Base-by-base conservation (phyloP, 139 green algal species). In the Chlamydomonas applanata region DNA sequence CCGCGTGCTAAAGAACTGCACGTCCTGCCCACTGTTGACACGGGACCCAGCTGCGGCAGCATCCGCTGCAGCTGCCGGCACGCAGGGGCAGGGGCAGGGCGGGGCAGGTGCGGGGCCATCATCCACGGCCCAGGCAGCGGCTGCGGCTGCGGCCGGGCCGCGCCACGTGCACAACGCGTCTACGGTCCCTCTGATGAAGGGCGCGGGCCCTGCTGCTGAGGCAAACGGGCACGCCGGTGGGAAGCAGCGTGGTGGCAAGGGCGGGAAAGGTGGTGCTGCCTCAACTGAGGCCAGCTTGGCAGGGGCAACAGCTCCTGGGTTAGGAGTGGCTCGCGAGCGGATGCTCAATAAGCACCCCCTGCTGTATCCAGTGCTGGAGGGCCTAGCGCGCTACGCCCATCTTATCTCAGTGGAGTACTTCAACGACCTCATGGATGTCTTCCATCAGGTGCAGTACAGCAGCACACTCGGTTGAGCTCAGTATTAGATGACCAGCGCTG, bases 351-450 rank as follows among this genome's bases (percentile, higher is more conserved):
- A 76, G 69, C 93, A 91, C 70, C 91, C 91, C n/a, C 88, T 96
- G 76, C 80, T 96, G 71, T 67, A 79, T 53, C 77, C 88, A 0
- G 65, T 72, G 4, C 78, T 96, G 61, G 80, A 92, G 65, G 89
- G 89, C 9, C 59, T 77, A 20, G 59, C 30, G 20, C 45, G 75
- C 14, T 94, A 89, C 78, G 87, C 85, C 20, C 91, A 95, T 79
- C 85, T 93, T 44, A 89, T 95, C 73, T 88, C 82, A 27, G 79
- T 97, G 25, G 89, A 95, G 34, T 97, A 94, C 85, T 91, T 95
- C 74, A 83, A 79, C 17, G 90, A 93, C 70, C 69, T 94, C 16
- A 75, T 91, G 61, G 72, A 72, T 17, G 80, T 87, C 27, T 72
- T 83, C 24, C 71, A 82, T 46, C 46, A 83, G 77, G 76, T 82